Evolutionary conservation across 202 grass and related monocot species (phyloP), one percentile per base, ranked within the genome.

Genomic region (Schoenoplectus tabernaemontani): DNA sequence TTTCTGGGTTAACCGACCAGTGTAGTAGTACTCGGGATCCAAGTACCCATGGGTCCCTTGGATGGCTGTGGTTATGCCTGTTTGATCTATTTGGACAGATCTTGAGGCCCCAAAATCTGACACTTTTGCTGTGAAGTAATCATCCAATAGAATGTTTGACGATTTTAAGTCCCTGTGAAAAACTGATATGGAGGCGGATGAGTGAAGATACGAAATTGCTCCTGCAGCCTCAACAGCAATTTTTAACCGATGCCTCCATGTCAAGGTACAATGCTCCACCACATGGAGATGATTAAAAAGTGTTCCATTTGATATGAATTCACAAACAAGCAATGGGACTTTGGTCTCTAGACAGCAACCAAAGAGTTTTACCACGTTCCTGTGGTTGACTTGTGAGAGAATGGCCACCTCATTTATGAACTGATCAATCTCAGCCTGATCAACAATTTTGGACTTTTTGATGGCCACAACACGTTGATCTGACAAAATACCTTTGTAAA

Each of bases 51-150:
- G 26, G 13, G 58, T 61, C 58, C 58, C 58, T 61, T 61, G 58
- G 26, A 61, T 61, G 32, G 24, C 24, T 13, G 58, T 61, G 26
- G 58, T 61, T 61, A 61, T 61, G 24, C 58, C 58, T 9, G 24
- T 61, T 61, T 61, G 42, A 75, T 48, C 41, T 48, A 75, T 26
- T 15, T 43, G 38, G 39, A 75, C 41, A 11, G 69, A 75, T 48
- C 69, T 75, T 28, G 69, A 75, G 47, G 69, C 42, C 47, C 43
- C 69, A 33, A 75, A 75, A 75, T 53, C 69, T 48, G 69, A 75
- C 47, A 75, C 42, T 53, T 75, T 75, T 43, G 38, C 47, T 48
- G 20, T 75, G 23, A 75, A 75, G 15, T 48, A 43, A 33, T 75
- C 69, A 75, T 75, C 47, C 12, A 75, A 30, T 28, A 75, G 43